Evolutionary conservation across 1,284 basidiomycete genomes (phyloP), one percentile per base, ranked within the genome.

Genomic region (Singerocomus inundabilis): DNA sequence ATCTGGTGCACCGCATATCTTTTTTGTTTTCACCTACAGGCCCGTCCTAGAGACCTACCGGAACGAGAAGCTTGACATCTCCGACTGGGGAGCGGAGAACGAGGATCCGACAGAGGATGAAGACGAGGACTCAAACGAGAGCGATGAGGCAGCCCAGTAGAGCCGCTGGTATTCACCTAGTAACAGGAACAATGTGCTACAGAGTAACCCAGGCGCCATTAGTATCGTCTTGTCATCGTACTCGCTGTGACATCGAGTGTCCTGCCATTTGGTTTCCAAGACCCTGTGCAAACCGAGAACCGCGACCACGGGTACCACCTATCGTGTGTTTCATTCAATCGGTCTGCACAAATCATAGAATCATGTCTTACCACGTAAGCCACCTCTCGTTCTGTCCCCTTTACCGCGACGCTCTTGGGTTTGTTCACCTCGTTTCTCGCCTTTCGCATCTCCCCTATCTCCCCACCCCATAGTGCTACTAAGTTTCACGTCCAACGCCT

Each of bases 401-500:
- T 84, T 79, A 29, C 87, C 83, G 56, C 84, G 76, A 48, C 87
- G 78, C 64, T 89, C 88, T 60, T 84, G 81, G 11, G 81, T 74
- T 62, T 88, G 85, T 57, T 90, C 88, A 15, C 84, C 84, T 16
- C 86, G 79, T 67, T 90, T 89, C 60, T 88, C 87, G 28, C 84
- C 83, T 64, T 88, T 87, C n/a, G 69, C 69, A 15, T 88, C 88
- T 25, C 71, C 75, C 32, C 88, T 76, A 48, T 90, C 90, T 32
- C 78, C 77, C 80, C 88, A 91, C 16, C 78, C 77, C 28, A 74
- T 72, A 37, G 75, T 72, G 13, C 79, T 80, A 40, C 92, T 91
- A 56, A 96, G 80, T 72, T 96, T 96, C 61, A 80, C 70, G 68
- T 98, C 95, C 46, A 98, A 74, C n/a, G 84, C 76, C 76, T 98